Evolutionary conservation across 495 filamentous ascomycete genomes (phyloP), one percentile per base, ranked within the genome.

Genomic region (Apodospora peruviana): DNA sequence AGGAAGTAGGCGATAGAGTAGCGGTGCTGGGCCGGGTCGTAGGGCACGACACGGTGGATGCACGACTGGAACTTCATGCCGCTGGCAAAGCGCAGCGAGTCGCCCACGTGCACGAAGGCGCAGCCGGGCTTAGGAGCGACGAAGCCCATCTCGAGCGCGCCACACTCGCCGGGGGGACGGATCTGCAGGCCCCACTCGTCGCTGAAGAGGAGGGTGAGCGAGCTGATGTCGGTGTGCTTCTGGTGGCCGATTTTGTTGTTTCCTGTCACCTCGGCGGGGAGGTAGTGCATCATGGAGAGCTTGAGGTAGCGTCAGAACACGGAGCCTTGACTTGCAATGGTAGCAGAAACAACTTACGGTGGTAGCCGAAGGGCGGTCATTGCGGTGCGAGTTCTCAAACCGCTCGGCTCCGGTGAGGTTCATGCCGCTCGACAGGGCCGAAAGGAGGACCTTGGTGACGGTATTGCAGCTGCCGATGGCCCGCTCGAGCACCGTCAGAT

Each of bases 1-100:
- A 79, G 67, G 68, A 81, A 79, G 60, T 81, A 81, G 12, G 77
- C 75, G 58, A 78, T 72, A n/a, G 68, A 73, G 68, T 78, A 78
- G 45, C 77, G 73, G 62, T 77, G 70, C 68, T 76, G 68, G 48
- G 51, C 50, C 29, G 61, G 61, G 62, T 75, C 51, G 47, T 69
- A 62, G 11, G 78, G 78, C 23, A 80, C 73, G 11, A 82, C 77
- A 38, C 76, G 69, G 66, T 82, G 78, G 57, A 80, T 71, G 60
- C 68, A 74, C 20, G 73, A 77, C 53, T 71, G 71, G 52, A 82
- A 64, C 36, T 65, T 71, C 59, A 73, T 66, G 32, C 69, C 71
- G 40, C 63, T 68, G 5, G 73, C 66, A 55, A 77, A 78, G 29
- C 75, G 73, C 52, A 82, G 64, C 16, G 74, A 76, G 62, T 81